These are phyloP conservation scores for Beta lomatogona DNA, from an alignment of 179 eudicot genomes.

Conservation along the genomic window DNA sequence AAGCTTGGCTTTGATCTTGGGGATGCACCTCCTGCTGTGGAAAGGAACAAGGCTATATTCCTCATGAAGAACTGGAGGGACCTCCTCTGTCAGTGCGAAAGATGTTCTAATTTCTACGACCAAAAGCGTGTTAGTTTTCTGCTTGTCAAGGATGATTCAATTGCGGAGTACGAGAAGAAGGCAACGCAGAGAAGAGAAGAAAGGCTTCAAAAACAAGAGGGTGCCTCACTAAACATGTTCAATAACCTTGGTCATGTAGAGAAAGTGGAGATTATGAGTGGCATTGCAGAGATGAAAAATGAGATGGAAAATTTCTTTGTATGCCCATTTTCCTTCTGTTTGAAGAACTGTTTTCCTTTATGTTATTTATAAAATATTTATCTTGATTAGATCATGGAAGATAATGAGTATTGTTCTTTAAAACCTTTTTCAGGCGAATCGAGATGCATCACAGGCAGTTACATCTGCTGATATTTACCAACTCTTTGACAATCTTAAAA, in stretches of 20 bases:
- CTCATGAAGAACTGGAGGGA: slow-evolving; percentile 78
- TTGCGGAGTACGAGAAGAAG: slow-evolving; percentile 82
- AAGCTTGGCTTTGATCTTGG: slow-evolving; percentile 57
- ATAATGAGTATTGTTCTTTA: not conserved
- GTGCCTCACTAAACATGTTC: slow-evolving; percentile 61
- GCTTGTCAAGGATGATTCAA: slow-evolving; percentile 81
- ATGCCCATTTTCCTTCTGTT: slow-evolving; percentile 23
- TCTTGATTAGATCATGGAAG: not conserved
- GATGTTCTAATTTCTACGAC: slow-evolving; percentile 54
- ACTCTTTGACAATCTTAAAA: slow-evolving; percentile 83
- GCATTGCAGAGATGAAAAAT: slow-evolving; percentile 88
- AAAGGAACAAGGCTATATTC: slow-evolving; percentile 57
- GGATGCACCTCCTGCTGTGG: slow-evolving; percentile 38
- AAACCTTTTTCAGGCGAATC: slow-evolving; percentile 49
- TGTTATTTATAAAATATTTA: not conserved
- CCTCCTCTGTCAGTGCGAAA: slow-evolving; percentile 65
- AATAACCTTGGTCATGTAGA: slow-evolving; percentile 79
- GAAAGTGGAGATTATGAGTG: slow-evolving; percentile 84
- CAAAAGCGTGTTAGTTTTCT: slow-evolving; percentile 64
- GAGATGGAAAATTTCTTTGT: slow-evolving; percentile 74
- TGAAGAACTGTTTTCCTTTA: not conserved
- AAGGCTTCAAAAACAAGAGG: slow-evolving; percentile 76
- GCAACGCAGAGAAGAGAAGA: slow-evolving; percentile 85
- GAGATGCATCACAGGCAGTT: slow-evolving; percentile 61
- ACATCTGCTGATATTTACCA: slow-evolving; percentile 75